Conservation (phyloP, 1,284 basidiomycete genomes). For the Irpex rosettiformis region DNA sequence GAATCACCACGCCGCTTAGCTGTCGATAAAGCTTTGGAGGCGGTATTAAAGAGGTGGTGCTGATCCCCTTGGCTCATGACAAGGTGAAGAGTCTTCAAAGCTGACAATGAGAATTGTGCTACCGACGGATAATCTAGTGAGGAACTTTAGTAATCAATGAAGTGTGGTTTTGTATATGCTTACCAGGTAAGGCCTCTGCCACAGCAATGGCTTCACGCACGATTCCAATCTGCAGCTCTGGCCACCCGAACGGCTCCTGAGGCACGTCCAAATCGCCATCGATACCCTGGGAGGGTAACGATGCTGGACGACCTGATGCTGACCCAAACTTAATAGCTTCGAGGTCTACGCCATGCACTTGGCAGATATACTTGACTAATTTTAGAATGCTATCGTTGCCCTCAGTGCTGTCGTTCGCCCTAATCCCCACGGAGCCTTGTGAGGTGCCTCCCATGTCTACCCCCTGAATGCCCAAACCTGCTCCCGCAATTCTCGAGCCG, state of each 20-base stretch:
- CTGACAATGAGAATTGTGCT: constrained; percentile 75
- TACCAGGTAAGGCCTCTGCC: constrained; percentile 86
- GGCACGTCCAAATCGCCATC: constrained; percentile 36
- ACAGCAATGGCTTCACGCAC: constrained; percentile 89
- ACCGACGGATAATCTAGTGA: constrained; percentile 68
- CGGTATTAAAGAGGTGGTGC: constrained; percentile 70
- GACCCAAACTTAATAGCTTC: constrained; percentile 43
- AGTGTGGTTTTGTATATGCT: constrained; percentile 8
- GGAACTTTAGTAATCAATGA: constrained; percentile 13
- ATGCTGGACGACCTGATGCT: constrained; percentile 10
- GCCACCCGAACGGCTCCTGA: constrained; percentile 80
- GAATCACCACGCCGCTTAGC: constrained; percentile 75
- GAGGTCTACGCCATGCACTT: constrained; percentile 76
- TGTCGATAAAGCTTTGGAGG: constrained; percentile 64
- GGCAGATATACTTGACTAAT: constrained; percentile 71
- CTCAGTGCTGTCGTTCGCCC: constrained; percentile 66
- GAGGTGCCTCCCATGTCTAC: constrained; percentile 27
- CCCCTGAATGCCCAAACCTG: constrained; percentile 45
- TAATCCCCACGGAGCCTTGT: constrained; percentile 59
- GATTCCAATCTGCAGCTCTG: constrained; percentile 87
- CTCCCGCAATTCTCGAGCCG: constrained; percentile 26
- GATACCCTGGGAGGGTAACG: constrained; percentile 20
- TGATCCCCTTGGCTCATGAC: constrained; percentile 74
- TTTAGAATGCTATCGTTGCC: constrained; percentile 79
- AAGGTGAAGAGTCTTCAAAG: constrained; percentile 65